These are phyloP conservation scores for Magnusiomyces ingens DNA, from an alignment of 1,139 yeast species.

Conservation along the genomic window DNA sequence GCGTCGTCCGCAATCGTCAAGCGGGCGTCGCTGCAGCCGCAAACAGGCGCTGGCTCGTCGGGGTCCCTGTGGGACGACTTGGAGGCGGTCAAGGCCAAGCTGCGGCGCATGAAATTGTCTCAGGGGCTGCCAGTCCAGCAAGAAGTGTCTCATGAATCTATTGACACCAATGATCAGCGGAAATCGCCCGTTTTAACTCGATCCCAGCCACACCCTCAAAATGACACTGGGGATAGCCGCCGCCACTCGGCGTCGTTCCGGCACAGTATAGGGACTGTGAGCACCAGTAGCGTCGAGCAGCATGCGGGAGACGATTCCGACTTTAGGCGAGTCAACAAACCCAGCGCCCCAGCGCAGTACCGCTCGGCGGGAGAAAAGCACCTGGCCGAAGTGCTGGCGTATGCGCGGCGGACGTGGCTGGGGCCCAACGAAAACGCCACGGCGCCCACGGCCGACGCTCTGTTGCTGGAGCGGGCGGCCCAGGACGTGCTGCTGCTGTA, in stretches of 20 bases:
- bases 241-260: background rate
- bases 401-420: slow-evolving; percentile 6
- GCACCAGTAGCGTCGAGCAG: background rate
- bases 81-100: slow-evolving; percentile 15
- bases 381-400: slow-evolving; percentile 17
- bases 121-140: slow-evolving; percentile 1
- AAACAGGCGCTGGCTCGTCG: background rate
- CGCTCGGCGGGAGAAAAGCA: slow-evolving; percentile 23
- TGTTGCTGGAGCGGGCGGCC: slow-evolving; percentile 20
- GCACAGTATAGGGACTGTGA: background rate
- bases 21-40: background rate
- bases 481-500: slow-evolving; percentile 6
- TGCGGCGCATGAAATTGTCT: slow-evolving; percentile 12
- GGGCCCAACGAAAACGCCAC: background rate
- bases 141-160: background rate
- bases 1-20: background rate
- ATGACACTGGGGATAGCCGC: background rate
- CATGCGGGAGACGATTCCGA: background rate
- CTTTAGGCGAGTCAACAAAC: background rate
- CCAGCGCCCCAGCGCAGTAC: background rate
- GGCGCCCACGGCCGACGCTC: background rate
- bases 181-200: background rate
- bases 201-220: background rate
- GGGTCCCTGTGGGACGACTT: slow-evolving; percentile 16
- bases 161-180: background rate